Percentiles rank a stretch among this genome's conserved stretches.
These are phyloP conservation scores for Lipomyces sp. DNA, from an alignment of 805 yeast genomes.

Conservation along the genomic window DNA sequence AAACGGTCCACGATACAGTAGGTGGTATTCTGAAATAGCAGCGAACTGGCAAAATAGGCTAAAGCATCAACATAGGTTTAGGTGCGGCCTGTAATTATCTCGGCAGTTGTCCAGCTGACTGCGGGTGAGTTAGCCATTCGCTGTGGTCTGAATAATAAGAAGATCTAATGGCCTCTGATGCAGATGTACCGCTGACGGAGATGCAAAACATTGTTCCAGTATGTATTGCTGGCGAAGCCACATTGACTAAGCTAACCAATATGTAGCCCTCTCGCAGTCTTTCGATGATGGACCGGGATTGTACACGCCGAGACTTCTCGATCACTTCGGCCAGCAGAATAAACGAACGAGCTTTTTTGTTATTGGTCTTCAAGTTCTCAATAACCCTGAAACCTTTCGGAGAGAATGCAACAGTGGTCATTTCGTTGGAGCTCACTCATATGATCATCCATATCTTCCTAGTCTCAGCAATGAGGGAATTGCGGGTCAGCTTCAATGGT, in stretches of 20 bases:
- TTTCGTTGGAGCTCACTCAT: constrained; percentile 81
- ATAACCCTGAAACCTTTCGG: constrained; percentile 69
- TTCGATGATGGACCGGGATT: constrained; percentile 95
- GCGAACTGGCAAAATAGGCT: too few species aligned
- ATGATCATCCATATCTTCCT: constrained; percentile 88
- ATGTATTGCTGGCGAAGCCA: too few species aligned
- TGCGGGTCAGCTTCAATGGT: constrained; percentile 90
- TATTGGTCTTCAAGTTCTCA: constrained; percentile 74
- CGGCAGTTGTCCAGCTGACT: too few species aligned
- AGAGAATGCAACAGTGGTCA: constrained; percentile 62
- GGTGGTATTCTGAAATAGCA: too few species aligned
- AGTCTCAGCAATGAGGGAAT: constrained; percentile 72
- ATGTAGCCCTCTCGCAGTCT: constrained; percentile 62
- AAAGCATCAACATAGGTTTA: too few species aligned
- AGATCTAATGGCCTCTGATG: too few species aligned
- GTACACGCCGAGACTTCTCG: constrained; percentile 59
- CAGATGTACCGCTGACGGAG: neutral
- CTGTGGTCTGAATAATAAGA: too few species aligned
- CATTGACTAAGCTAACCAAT: too few species aligned
- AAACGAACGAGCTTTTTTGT: constrained; percentile 74
- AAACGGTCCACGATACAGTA: neutral
- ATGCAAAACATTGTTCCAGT: neutral
- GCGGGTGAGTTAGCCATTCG: too few species aligned
- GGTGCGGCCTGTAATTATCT: too few species aligned
- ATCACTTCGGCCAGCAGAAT: constrained; percentile 43